A percentile compares a stretch with the other conserved stretches of the same genome.
Conservation (phyloP, 495 filamentous ascomycete species). For the Penicillium bovifimosum region DNA sequence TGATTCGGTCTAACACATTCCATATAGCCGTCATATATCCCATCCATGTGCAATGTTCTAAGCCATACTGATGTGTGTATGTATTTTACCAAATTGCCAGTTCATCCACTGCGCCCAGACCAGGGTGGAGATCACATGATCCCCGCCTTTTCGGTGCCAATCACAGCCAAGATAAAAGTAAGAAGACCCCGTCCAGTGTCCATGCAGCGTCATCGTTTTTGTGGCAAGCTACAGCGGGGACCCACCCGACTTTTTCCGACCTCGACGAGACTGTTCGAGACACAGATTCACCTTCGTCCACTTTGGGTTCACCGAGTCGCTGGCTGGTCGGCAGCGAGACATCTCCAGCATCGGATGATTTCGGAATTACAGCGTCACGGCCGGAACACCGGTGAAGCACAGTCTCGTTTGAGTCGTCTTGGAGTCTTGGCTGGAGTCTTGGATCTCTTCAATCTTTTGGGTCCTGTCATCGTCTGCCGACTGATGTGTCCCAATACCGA, state of each 20-base stretch:
- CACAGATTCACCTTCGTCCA: constrained; percentile 8
- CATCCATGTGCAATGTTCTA: not conserved
- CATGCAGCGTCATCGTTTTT: not conserved
- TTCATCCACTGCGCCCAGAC: not conserved
- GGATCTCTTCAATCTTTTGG: not conserved
- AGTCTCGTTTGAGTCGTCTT: not conserved
- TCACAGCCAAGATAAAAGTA: constrained; percentile 10
- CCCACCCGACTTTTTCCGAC: constrained; percentile 25
- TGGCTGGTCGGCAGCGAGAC: not conserved
- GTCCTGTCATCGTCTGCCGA: no score
- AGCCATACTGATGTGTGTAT: not conserved
- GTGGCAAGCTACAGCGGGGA: not conserved
- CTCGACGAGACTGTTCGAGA: not conserved
- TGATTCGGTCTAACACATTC: not conserved
- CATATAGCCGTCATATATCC: not conserved
- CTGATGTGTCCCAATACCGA: no score
- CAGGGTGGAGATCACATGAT: constrained; percentile 26
- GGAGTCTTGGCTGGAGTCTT: not conserved
- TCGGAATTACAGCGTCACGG: constrained; percentile 5
- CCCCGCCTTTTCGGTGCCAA: constrained; percentile 13
- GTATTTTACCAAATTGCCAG: not conserved
- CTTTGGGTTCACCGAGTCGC: constrained; percentile 36
- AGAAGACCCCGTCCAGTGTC: not conserved
- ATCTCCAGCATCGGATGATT: constrained; percentile 16
- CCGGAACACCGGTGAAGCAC: not conserved